Base-by-base conservation (phyloP, 495 filamentous ascomycete species). In the Pyrenula massariospora region DNA sequence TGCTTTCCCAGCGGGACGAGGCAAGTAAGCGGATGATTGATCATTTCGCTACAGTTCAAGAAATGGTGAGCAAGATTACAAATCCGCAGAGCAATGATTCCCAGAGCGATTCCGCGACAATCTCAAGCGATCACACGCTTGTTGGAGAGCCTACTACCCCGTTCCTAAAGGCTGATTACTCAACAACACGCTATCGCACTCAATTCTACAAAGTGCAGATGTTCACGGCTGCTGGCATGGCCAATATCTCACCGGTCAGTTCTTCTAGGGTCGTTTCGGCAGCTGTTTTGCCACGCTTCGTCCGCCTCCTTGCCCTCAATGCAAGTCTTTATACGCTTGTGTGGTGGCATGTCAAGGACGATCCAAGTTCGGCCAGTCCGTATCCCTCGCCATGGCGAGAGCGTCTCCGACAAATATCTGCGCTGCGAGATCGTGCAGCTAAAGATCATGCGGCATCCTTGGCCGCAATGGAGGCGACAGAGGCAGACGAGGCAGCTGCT, bases 271-370 rank as follows among this genome's bases (percentile, higher is more conserved):
- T 96, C 52, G 76, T 99, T 54, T 88, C 85, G 25, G 81, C 89
- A 22, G 80, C 79, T 58, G 84, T 86, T 3, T 75, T 99, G 2
- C 85, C 91, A 3, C 74, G 82, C n/a, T 95, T 94, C 64, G 85
- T 96, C 42, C 86, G 94, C 22, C 86, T 95, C 59, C 76, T 99
- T 5, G 91, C 92, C 1, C 77, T 97, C 57, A 97, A 95, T 66
- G 91, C 94, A 1, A 94, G 88, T 12, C 88, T 96, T 19, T 95
- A 96, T 68, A 87, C 86, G 5, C 80, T 87, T 52, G 91, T 96
- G 50, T 96, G 93, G 89, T 52, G 50, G 50, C 50, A 24, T 24
- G 50, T 21, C 50, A 70, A 73, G 10, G 85, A 84, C 63, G 82
- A 84, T 57, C 81, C 86, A 56, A 75, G 92, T 11, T 94, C 90